Evolutionary conservation across 1,284 basidiomycete genomes (phyloP).

Genomic region (Puccinia polysora): DNA sequence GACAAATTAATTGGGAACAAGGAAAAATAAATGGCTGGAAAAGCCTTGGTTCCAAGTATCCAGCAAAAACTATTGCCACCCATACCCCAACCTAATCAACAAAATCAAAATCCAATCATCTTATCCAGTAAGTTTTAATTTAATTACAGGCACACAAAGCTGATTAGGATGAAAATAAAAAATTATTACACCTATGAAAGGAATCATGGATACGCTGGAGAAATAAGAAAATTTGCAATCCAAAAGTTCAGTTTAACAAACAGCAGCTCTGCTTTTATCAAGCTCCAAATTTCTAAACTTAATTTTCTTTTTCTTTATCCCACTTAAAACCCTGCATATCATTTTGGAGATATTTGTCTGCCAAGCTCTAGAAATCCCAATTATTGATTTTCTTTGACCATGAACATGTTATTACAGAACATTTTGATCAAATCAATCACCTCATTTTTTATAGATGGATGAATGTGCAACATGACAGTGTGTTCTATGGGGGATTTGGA

Average conservation of each 20-base stretch:
- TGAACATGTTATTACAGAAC: neutral
- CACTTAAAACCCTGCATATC: slow-evolving; percentile 25
- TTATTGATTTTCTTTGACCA: neutral
- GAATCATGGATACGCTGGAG: neutral
- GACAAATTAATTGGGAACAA: slow-evolving; percentile 71
- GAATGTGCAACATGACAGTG: slow-evolving; percentile 33
- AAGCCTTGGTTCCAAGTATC: slow-evolving; percentile 83
- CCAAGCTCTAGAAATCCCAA: slow-evolving; percentile 26
- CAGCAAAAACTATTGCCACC: slow-evolving; percentile 78
- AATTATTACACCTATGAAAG: neutral
- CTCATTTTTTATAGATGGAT: slow-evolving; percentile 33
- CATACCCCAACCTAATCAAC: slow-evolving; percentile 62
- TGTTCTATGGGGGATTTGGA: slow-evolving; percentile 5
- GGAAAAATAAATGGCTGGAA: slow-evolving; percentile 73
- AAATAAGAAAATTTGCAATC: neutral
- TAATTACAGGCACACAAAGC: slow-evolving; percentile 64
- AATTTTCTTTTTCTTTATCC: neutral
- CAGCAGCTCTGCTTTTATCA: slow-evolving; percentile 19
- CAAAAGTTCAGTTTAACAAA: neutral
- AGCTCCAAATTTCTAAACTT: slow-evolving; percentile 37
- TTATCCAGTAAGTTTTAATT: slow-evolving; percentile 62
- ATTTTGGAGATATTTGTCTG: slow-evolving; percentile 25
- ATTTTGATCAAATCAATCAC: slow-evolving; percentile 23
- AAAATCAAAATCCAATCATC: slow-evolving; percentile 77
- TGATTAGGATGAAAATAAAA: slow-evolving; percentile 48